Evolutionary conservation across 169 alveolate genomes (phyloP), one percentile per base, ranked within the genome.

Genomic region (Neospora caninum): DNA sequence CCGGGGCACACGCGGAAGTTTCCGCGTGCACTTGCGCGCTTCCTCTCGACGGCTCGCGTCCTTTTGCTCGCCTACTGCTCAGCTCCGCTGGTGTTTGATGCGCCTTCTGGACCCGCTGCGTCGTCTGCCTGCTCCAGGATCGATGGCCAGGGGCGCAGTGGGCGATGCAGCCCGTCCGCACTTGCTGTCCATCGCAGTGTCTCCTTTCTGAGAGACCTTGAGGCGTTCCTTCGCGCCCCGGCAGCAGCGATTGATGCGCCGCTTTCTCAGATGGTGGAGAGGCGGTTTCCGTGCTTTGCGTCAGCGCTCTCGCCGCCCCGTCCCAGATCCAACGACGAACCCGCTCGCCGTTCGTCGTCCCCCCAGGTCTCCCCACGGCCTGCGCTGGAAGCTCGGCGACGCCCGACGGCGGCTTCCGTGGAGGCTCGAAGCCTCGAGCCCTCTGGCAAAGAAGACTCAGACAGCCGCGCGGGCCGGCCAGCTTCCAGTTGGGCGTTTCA

Each of bases 191-290:
- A 22, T 27, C 73, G 73, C 73, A 64, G 73, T 27, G 73, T 64
- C 73, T 16, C 73, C 34, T 27, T 64, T 16, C 45, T 78, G 86
- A 10, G 31, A 16, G 45, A n/a, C 45, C 45, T 78, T 29, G 86
- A 78, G 86, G 45, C 49, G n/a, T 78, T 78, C 42, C 42, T 78
- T 20, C 86, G 86, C 49, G 73, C 73, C 73, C 73, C 73, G 20
- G n/a, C 73, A 64, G 73, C 4, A 0, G 34, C 34, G n/a, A 29
- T 64, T 64, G 73, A 0, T 6, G 25, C 73, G 7, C 73, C 16
- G n/a, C 73, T 64, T 64, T 64, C 73, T 7, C 73, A 64, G 34
- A 64, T 64, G 25, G 34, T 64, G n/a, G 20, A 22, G 31, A 7
- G 31, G 25, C 73, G 20, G 34, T 64, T 64, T 27, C 73, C 73